phyloP scores from a whole-genome alignment of 2,329 filamentous ascomycete species.

The Fusarium sp. region DNA sequence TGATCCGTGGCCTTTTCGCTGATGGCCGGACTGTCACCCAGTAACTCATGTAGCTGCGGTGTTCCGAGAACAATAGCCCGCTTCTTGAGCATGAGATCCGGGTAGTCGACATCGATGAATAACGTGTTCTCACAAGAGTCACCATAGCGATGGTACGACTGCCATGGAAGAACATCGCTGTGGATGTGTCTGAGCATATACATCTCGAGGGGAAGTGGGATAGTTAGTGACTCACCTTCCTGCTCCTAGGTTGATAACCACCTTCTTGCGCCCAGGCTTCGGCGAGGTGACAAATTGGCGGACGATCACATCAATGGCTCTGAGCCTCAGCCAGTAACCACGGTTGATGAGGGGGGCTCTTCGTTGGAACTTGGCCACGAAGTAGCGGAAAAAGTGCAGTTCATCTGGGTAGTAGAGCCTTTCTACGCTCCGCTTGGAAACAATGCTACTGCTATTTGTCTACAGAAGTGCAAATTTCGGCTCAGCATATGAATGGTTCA shows the following conservation, averaged over 20 bases:
- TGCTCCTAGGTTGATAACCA: conserved; percentile 86
- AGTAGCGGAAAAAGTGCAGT: conserved; percentile 86
- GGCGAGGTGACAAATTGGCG: conserved; percentile 72
- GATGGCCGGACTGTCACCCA: conserved; percentile 42
- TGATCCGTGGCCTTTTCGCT: conserved; percentile 54
- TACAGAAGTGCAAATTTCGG: conserved; percentile 44
- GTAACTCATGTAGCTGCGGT: conserved; percentile 60
- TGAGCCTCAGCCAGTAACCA: conserved; percentile 87
- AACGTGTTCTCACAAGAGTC: conserved; percentile 64
- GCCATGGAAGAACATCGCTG: conserved; percentile 89
- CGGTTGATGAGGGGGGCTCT: conserved; percentile 90
- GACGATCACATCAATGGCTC: conserved; percentile 80
- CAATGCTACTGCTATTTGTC: conserved; percentile 92
- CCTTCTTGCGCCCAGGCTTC: conserved; percentile 65
- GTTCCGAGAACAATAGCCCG: conserved; percentile 71
- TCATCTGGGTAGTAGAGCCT: conserved; percentile 81
- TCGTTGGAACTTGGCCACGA: conserved; percentile 84
- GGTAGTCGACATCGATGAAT: conserved; percentile 90
- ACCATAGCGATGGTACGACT: conserved; percentile 75
- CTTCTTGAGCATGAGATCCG: conserved; percentile 80
- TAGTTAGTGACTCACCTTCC: conserved; percentile 74
- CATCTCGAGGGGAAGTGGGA: not conserved
- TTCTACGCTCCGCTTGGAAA: conserved; percentile 93
- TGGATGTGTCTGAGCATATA: conserved; percentile 2
- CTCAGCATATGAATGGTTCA: not conserved